Conservation (phyloP, 495 filamentous ascomycete genomes). For the Lichenothelia convexa region DNA sequence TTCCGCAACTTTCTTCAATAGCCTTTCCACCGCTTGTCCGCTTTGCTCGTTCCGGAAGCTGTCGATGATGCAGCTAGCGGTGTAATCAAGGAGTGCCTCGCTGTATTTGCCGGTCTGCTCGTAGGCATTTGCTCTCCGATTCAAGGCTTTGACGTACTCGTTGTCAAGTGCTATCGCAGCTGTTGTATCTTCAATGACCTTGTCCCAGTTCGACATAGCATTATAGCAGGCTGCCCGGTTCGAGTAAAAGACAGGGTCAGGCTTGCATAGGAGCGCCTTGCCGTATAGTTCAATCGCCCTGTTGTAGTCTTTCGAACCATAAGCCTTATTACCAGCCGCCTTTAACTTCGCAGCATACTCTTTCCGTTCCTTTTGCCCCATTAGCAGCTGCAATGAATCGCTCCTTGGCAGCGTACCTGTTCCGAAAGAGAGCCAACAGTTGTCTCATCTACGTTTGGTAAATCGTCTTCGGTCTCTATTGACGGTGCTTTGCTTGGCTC, state of each 20-base stretch:
- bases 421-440: slow-evolving; percentile 51
- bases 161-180: slow-evolving; percentile 81
- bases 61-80: slow-evolving; percentile 97
- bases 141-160: slow-evolving; percentile 94
- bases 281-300: slow-evolving; percentile 85
- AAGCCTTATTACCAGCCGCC: slow-evolving; percentile 89
- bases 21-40: slow-evolving; percentile 73
- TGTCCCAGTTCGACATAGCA: slow-evolving; percentile 76
- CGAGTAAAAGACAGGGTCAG: slow-evolving; percentile 95
- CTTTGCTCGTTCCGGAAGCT: slow-evolving; percentile 77
- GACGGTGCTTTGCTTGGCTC: slow-evolving; percentile 30
- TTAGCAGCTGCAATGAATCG: slow-evolving; percentile 8
- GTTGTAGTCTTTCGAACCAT: slow-evolving; percentile 77
- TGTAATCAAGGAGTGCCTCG: slow-evolving; percentile 91
- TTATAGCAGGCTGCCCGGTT: slow-evolving; percentile 97
- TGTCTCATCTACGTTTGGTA: slow-evolving; percentile 70
- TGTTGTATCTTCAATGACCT: slow-evolving; percentile 92
- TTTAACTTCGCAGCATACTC: slow-evolving; percentile 81
- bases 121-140: slow-evolving; percentile 88
- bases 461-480: slow-evolving; percentile 50
- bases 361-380: slow-evolving; percentile 41
- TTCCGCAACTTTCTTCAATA: slow-evolving; percentile 95
- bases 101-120: slow-evolving; percentile 81
- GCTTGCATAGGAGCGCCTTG: slow-evolving; percentile 89
- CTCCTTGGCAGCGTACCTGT: slow-evolving; percentile 29